Conservation (phyloP, 495 filamentous ascomycete genomes). For the Trichodelitschia bisporula region DNA sequence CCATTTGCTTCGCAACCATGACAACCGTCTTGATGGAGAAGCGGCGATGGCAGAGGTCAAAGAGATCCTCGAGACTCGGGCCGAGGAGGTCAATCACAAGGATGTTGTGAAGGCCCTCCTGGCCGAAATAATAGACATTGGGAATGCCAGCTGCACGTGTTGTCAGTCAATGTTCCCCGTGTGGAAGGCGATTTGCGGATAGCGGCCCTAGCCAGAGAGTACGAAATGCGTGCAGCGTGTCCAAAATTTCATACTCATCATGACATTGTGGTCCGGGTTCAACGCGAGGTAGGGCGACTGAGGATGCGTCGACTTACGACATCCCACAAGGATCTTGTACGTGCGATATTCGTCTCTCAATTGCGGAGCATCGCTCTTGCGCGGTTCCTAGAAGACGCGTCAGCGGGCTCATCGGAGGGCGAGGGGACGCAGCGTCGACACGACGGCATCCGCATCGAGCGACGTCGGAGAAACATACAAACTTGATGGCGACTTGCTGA, state of each 20-base stretch:
- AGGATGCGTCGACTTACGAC: slow-evolving; percentile 60
- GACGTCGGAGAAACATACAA: slow-evolving; percentile 37
- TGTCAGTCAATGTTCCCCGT: background rate
- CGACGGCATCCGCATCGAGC: background rate
- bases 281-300: background rate
- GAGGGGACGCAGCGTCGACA: too few species aligned
- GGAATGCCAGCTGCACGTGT: slow-evolving; percentile 60
- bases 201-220: too few species aligned
- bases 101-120: slow-evolving; percentile 98
- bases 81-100: slow-evolving; percentile 95
- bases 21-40: slow-evolving; percentile 96
- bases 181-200: too few species aligned
- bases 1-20: slow-evolving; percentile 99
- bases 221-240: too few species aligned
- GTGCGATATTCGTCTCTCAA: slow-evolving; percentile 96
- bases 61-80: slow-evolving; percentile 88
- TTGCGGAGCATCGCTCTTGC: slow-evolving; percentile 96
- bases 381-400: slow-evolving; percentile 72
- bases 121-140: slow-evolving; percentile 99
- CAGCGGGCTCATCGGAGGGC: background rate
- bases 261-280: background rate
- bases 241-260: background rate
- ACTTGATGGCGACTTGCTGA: slow-evolving; percentile 98
- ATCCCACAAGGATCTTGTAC: slow-evolving; percentile 98
- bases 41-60: slow-evolving; percentile 88